phyloP scores from a whole-genome alignment of 352 stramenopile genomes.

The Salisapilia sapeloensis region DNA sequence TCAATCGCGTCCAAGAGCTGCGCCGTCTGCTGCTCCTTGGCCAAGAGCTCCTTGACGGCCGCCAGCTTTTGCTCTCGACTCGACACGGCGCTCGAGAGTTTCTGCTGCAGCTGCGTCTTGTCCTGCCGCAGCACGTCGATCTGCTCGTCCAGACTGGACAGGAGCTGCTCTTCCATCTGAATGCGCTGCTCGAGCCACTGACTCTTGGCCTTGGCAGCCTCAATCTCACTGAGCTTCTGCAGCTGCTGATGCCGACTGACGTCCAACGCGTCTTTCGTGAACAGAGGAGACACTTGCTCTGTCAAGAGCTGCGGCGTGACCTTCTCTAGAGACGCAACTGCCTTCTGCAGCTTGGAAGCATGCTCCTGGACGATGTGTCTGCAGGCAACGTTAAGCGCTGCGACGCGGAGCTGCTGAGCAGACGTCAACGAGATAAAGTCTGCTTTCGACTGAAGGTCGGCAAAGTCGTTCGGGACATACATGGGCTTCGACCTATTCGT shows the following conservation, averaged over 20 bases:
- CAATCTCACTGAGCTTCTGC: slow-evolving; percentile 20
- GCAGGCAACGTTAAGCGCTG: slow-evolving; percentile 13
- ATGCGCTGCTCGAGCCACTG: slow-evolving; percentile 39
- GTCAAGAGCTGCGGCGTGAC: slow-evolving; percentile 26
- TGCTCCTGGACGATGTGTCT: slow-evolving; percentile 23
- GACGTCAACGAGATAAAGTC: too few relatives aligned
- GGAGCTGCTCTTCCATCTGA: slow-evolving; percentile 35
- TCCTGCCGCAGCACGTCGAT: slow-evolving; percentile 22
- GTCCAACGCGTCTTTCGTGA: slow-evolving; percentile 15
- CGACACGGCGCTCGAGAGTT: slow-evolving; percentile 12
- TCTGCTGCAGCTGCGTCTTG: slow-evolving; percentile 17
- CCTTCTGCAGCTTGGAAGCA: slow-evolving; percentile 25
- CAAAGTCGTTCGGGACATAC: too few relatives aligned
- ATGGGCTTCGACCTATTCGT: too few relatives aligned
- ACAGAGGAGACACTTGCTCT: slow-evolving; percentile 21
- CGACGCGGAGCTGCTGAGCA: too few relatives aligned
- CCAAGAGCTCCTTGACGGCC: slow-evolving; percentile 48
- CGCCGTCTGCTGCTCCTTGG: slow-evolving; percentile 48
- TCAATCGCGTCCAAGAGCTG: slow-evolving; percentile 59
- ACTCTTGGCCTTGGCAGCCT: slow-evolving; percentile 29
- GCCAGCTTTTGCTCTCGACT: slow-evolving; percentile 31
- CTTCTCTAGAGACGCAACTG: slow-evolving; percentile 19
- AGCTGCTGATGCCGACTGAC: slow-evolving; percentile 16
- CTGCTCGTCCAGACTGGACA: slow-evolving; percentile 13
- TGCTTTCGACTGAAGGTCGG: too few relatives aligned